Evolutionary conservation across 179 eudicot species (phyloP), one percentile per base, ranked within the genome.

Genomic region (Drosera spatulata): DNA sequence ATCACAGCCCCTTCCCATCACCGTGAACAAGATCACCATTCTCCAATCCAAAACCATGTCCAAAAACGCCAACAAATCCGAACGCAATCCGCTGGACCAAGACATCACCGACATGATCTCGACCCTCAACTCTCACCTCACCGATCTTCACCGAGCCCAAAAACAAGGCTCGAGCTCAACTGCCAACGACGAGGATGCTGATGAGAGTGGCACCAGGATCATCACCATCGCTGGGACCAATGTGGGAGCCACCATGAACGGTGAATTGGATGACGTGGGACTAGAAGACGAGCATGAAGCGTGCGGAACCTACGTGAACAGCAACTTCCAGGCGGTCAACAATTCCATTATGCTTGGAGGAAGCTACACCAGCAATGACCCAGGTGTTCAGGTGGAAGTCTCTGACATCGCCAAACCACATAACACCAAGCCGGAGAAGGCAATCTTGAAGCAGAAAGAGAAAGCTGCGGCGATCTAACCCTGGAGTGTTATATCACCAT

Each of bases 161-260:
- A 73, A 73, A 45, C 64, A 39, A 14, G 46, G 54, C 10, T 38
- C 58, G 1, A 63, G 62, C 2, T 65, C 79, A 7, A 66, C 33
- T 22, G 33, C 66, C 58, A 39, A 58, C 10, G 50, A 69, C 11
- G 51, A 59, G 8, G 57, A 13, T 14, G 53, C 41, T 7, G 66
- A 45, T 3, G 33, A 41, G 2, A 58, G 58, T 9, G 85, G 81
- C 0, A 56, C 67, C 42, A 53, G 75, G 39, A 63, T 80, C 60
- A 73, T 84, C 60, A 84, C 86, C 2, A 66, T 81, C 7, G 75
- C 80, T 0, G 89, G 89, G 39, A 79, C 53, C 82, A 84, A 84
- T 65, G 53, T 63, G 0, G 90, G 90, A 39, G 82, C 86, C 66
- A 53, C 73, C 61, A 74, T 84, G 79, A 75, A 72, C 4, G 70